These are phyloP conservation scores for Lipomyces kockii DNA, from an alignment of 805 yeast genomes.

Conservation along the genomic window DNA sequence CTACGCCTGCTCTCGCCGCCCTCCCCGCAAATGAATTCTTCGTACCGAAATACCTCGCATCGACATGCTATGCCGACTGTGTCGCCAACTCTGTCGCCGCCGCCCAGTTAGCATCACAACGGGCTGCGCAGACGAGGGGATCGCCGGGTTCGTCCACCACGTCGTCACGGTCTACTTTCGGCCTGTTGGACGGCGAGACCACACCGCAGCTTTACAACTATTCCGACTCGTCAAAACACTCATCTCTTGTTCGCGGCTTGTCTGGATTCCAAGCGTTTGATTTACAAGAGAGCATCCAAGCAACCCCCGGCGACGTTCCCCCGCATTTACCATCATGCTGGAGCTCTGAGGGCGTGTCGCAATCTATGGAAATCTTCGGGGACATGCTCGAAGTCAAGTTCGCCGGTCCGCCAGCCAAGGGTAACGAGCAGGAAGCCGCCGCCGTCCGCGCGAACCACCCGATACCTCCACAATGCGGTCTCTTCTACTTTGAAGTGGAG, in stretches of 20 bases:
- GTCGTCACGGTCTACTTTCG: constrained; percentile 8
- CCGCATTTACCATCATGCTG: constrained; percentile 31
- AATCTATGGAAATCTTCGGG: constrained; percentile 21
- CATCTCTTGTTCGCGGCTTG: too few species aligned
- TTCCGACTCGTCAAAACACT: neutral
- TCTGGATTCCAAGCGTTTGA: neutral
- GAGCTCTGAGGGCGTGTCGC: constrained; percentile 24
- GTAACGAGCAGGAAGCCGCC: constrained; percentile 36
- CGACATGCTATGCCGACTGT: constrained; percentile 19
- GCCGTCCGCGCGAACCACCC: constrained; percentile 37
- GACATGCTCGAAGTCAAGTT: constrained; percentile 30
- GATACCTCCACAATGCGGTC: constrained; percentile 51
- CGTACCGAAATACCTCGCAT: constrained; percentile 13
- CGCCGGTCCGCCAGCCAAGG: constrained; percentile 20
- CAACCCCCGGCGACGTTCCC: neutral
- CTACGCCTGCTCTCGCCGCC: neutral
- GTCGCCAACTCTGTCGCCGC: constrained; percentile 7
- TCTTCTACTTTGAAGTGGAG: constrained; percentile 59
- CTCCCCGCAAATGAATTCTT: neutral
- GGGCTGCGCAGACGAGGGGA: constrained; percentile 14
- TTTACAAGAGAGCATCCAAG: neutral
- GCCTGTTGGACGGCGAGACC: constrained; percentile 7
- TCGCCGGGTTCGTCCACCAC: constrained; percentile 2
- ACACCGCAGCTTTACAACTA: constrained; percentile 9
- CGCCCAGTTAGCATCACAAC: constrained; percentile 10